Conservation (phyloP, 257 asterid species). For the Lycium ferocissimum region DNA sequence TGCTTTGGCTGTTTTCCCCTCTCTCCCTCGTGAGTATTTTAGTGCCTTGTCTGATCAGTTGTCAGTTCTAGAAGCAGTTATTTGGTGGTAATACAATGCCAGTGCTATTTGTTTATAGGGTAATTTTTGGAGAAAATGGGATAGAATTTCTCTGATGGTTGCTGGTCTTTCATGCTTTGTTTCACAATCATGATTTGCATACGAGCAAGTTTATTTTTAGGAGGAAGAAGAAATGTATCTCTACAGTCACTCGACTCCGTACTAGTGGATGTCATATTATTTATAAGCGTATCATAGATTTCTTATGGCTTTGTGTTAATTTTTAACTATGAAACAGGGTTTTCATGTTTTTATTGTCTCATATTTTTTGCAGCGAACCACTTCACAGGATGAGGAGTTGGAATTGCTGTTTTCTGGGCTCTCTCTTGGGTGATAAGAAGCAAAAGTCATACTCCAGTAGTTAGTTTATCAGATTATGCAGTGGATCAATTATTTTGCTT, state of each 20-base stretch:
- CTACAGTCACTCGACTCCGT: background rate
- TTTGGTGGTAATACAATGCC: background rate
- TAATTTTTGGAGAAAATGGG: slow-evolving; percentile 6
- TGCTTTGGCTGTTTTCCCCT: background rate
- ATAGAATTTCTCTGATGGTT: background rate
- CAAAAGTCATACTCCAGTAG: background rate
- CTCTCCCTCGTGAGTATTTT: background rate
- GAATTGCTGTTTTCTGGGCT: slow-evolving; percentile 89
- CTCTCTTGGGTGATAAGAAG: slow-evolving; percentile 49
- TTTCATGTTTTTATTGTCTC: slow-evolving; percentile 15
- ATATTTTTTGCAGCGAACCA: slow-evolving; percentile 63
- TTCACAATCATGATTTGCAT: background rate
- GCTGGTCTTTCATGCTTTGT: slow-evolving; percentile 1
- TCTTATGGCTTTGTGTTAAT: background rate
- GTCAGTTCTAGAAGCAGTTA: background rate
- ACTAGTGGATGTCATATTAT: background rate
- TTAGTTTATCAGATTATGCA: slow-evolving; percentile 3
- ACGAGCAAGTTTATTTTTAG: background rate
- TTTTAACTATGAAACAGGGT: background rate
- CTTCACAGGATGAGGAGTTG: slow-evolving; percentile 78
- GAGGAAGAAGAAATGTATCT: background rate
- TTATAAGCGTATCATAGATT: background rate
- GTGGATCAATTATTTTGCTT: slow-evolving; percentile 1
- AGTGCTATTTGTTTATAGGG: slow-evolving; percentile 2
- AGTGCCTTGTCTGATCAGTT: background rate